These are phyloP conservation scores for Paraphaeosphaeria sporulosa DNA, from an alignment of 2,329 filamentous ascomycete species.

Conservation along the genomic window DNA sequence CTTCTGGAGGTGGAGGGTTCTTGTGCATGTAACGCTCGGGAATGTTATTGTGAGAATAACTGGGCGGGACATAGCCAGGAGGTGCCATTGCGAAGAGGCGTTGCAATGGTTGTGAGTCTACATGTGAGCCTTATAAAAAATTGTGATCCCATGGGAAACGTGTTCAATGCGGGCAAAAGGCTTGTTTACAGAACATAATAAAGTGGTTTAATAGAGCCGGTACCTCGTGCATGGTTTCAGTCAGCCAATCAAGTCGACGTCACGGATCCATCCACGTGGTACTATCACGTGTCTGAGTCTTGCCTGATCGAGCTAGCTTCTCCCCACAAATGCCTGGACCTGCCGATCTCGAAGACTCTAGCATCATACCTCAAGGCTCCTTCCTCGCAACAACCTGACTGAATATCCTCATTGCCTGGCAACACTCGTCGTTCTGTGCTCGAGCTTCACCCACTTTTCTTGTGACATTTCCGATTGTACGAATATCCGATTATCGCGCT, in stretches of 20 bases:
- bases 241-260: constrained; percentile 11
- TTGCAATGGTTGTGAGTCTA: background rate
- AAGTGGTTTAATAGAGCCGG: constrained; percentile 34
- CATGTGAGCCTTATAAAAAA: constrained; percentile 15
- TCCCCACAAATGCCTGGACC: constrained; percentile 18
- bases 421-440: background rate
- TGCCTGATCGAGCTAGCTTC: background rate
- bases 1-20: constrained; percentile 31
- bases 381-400: background rate
- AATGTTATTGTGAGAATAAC: constrained; percentile 29
- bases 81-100: constrained; percentile 29
- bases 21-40: constrained; percentile 35
- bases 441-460: background rate
- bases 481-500: background rate
- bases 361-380: constrained; percentile 4
- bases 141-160: constrained; percentile 27
- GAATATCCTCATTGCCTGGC: background rate
- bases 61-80: constrained; percentile 34
- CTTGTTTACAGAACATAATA: constrained; percentile 26
- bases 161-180: constrained; percentile 37
- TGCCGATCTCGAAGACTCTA: constrained; percentile 23
- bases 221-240: constrained; percentile 14
- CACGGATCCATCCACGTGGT: constrained; percentile 9
- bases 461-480: background rate
- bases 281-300: constrained; percentile 14